Base-by-base conservation (phyloP, 2,329 filamentous ascomycete species). In the Calonectria naviculata region DNA sequence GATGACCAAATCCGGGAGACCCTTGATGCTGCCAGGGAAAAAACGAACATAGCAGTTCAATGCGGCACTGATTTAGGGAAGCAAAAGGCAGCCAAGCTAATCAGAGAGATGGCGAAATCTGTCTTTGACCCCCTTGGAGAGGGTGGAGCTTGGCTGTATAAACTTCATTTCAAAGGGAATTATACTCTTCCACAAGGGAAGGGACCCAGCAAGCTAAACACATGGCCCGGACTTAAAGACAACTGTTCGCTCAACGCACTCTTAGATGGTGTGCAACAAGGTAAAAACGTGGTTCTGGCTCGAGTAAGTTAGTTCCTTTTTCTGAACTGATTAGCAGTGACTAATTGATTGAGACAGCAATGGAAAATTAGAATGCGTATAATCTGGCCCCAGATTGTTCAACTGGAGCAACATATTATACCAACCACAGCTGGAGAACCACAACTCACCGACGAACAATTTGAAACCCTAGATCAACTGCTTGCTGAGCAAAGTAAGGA, bases 361-460 rank as follows among this genome's bases (percentile, higher is more conserved):
- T 78, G 65, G 74, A 80, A 78, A 61, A 71, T 78, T 72, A 70
- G 69, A 58, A 38, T 78, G 26, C 77, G 73, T 31, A 65, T 68
- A 17, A 66, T 72, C 67, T 78, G 77, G 77, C 52, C 68, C 5
- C 36, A 70, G 19, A 17, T 78, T 19, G 58, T 70, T 2, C 64
- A 72, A 19, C 34, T 78, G 1, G 69, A 71, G 10, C 52, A 71
- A 5, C n/a, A 73, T 10, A 34, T 71, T 46, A 28, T 66, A 5
- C 58, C 70, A 9, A 26, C 24, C 1, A 58, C 41, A 1, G 17
- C 17, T 9, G 64, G 72, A n/a, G 70, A 70, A 54, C 44, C 68
- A 4, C 66, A 72, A 6, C 54, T 79, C 1, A 69, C 67, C 3
- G n/a, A 54, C 7, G 73, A 72, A 12, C 75, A 79, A 56, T 68